Evolutionary conservation across 208 protist genomes (phyloP), one percentile per base, ranked within the genome.

Genomic region (Lotmaria passim): DNA sequence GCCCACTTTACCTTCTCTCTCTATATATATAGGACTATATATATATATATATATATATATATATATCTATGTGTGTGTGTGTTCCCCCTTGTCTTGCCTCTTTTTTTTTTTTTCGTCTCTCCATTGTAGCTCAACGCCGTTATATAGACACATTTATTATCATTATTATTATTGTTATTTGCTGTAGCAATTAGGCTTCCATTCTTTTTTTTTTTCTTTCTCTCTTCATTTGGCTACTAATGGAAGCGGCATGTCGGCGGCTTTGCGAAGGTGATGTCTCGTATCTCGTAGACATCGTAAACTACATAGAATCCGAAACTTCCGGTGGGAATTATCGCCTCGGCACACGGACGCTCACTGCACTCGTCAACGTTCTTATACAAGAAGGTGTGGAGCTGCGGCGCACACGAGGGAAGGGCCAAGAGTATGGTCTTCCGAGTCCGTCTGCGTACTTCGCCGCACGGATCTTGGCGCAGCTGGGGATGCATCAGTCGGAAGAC

Each of bases 211-310:
- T 17, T 60, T 47, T 44, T 7, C 31, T 60, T 28, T 31, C n/a
- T 43, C 30, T 47, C 31, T 43, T 59, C 44, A 41, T 36, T 19
- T 23, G 26, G 39, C 56, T 28, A 6, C n/a, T 28, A 38, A 87
- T 88, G 75, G 74, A 85, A 11, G 64, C 56, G 19, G 79, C 71
- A 1, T 70, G 73, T 26, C 36, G 75, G 21, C 73, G 66, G 7
- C 31, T 85, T 51, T 43, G 75, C 26, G 59, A 69, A 26, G 83
- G 83, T 0, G 83, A 89, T 44, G 44, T 60, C 7, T 71, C 58
- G 19, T 74, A 73, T 33, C 73, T 89, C 0, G 46, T 74, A 12
- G 65, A 82, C 39, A 82, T 89, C 6, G 24, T 86, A 10, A 66
- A 79, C 44, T 53, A 26, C 19, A 57, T 88, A 38, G 79, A 88